Conservation (phyloP, 202 grass and related monocot genomes). For the Cymbopogon flexuosus region DNA sequence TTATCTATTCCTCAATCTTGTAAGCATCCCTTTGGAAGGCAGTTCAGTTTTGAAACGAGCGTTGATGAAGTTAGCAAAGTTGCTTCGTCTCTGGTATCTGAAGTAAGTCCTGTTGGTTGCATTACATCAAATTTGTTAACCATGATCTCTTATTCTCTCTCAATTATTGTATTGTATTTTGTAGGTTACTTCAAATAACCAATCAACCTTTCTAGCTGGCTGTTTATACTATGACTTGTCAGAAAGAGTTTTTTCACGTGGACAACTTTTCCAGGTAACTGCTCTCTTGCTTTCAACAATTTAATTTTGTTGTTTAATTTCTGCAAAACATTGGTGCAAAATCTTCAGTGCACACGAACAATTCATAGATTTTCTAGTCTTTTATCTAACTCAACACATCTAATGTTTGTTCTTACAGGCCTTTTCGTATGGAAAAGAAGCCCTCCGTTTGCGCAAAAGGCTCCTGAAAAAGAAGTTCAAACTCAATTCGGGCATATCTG, state of each 20-base stretch:
- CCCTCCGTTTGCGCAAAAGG: constrained; percentile 58
- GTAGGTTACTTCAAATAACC: constrained; percentile 45
- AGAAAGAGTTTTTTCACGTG: constrained; percentile 54
- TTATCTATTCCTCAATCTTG: constrained; percentile 43
- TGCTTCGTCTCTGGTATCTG: constrained; percentile 58
- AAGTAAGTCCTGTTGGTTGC: constrained; percentile 49
- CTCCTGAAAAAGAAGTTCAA: constrained; percentile 72
- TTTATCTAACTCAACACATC: constrained; percentile 2
- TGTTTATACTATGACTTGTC: constrained; percentile 80
- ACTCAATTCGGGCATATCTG: constrained; percentile 31
- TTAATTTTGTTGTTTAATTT: not conserved
- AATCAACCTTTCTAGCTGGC: constrained; percentile 60
- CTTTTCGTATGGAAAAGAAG: constrained; percentile 64
- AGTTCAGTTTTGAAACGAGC: constrained; percentile 37
- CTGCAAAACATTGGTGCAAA: not conserved
- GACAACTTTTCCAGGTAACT: constrained; percentile 60
- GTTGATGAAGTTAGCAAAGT: constrained; percentile 49
- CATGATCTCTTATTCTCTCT: not conserved
- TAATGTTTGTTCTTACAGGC: constrained; percentile 48
- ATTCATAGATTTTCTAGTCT: not conserved
- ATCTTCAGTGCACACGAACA: constrained; percentile 1
- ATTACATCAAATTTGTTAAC: not conserved
- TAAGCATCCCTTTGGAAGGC: constrained; percentile 17
- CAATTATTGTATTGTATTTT: constrained; percentile 35
- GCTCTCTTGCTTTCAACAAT: not conserved